Percentiles rank a stretch among this genome's conserved stretches.
Evolutionary conservation across 768 basidiomycete genomes (phyloP).

Genomic region (Boletus rubescentipes): DNA sequence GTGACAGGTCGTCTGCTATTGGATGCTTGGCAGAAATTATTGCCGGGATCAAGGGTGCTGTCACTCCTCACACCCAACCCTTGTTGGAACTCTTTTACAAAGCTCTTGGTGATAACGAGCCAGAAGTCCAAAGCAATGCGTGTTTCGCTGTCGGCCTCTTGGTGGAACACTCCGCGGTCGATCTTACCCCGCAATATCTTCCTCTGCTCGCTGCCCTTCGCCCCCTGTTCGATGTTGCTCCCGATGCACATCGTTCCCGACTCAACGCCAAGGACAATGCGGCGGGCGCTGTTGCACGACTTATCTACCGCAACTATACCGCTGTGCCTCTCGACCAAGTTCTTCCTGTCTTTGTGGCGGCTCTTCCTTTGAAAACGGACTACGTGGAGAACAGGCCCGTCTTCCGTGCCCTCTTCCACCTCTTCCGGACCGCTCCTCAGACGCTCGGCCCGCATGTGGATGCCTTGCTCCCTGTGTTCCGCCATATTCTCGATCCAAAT

Average conservation of each 20-base stretch:
- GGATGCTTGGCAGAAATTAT: conserved; percentile 96
- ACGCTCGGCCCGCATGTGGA: conserved; percentile 76
- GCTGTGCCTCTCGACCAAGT: conserved; percentile 91
- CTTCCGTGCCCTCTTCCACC: conserved; percentile 84
- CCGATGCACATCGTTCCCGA: conserved; percentile 60
- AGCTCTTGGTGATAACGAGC: conserved; percentile 78
- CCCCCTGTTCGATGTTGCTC: conserved; percentile 70
- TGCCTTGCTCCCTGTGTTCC: conserved; percentile 74
- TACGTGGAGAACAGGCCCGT: conserved; percentile 86
- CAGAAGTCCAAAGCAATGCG: conserved; percentile 96
- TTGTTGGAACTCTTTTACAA: conserved; percentile 83
- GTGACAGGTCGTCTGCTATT: conserved; percentile 90
- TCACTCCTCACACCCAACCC: conserved; percentile 81
- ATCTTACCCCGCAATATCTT: conserved; percentile 80
- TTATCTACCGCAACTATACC: conserved; percentile 74
- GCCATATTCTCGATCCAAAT: conserved; percentile 76
- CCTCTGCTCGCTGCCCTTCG: conserved; percentile 76
- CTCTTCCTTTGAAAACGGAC: conserved; percentile 87
- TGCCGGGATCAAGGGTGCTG: conserved; percentile 81
- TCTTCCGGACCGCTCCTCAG: conserved; percentile 76
- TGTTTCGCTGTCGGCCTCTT: conserved; percentile 93
- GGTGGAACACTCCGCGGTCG: conserved; percentile 79
- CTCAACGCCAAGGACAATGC: conserved; percentile 96
- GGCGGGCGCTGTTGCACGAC: conserved; percentile 86
- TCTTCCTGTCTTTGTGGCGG: conserved; percentile 76